Evolutionary conservation across 495 filamentous ascomycete genomes (phyloP), one percentile per base, ranked within the genome.

Genomic region (Chaetomidium leptoderma): DNA sequence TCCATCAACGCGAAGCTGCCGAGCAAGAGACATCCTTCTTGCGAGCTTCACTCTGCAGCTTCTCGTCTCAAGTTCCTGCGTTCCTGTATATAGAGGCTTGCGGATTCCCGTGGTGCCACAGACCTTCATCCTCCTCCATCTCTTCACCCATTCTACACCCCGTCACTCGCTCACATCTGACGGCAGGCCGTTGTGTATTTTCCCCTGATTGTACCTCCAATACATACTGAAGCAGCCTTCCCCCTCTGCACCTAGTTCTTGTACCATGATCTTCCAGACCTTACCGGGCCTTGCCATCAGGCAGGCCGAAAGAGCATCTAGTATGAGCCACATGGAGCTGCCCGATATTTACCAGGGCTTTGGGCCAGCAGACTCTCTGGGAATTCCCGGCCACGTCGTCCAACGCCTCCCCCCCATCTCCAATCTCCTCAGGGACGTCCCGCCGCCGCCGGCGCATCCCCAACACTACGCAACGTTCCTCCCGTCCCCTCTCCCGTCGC

Each of bases 341-440:
- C 44, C 55, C 32, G 27, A 21, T 7, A 44, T 58, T 36, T 33
- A 30, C 11, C 47, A 47, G 17, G 30, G 14, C 21, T 35, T 36
- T 16, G n/a, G 16, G 16, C 21, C 6, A 19, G 30, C n/a, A 10
- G 45, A 56, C 14, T n/a, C 51, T 14, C 32, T 43, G 11, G 29
- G 29, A 5, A 30, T 52, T n/a, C n/a, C n/a, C n/a, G n/a, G n/a
- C 32, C 14, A 24, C 39, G 16, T 33, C 24, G 23, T 57, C n/a
- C 52, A 58, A 11, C 57, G 39, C 0, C 58, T 64, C 6, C 62
- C 62, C 10, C 53, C 63, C 4, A 65, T 65, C 10, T 60, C 52
- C 3, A 46, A 53, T 16, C 53, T 65, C 6, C 19, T 65, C 13
- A 49, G 32, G 4, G 52, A 43, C 11, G 19, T 63, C 14, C 60